These are phyloP conservation scores for Neofusicoccum cordaticola DNA, from an alignment of 2,329 filamentous ascomycete species.

Conservation along the genomic window DNA sequence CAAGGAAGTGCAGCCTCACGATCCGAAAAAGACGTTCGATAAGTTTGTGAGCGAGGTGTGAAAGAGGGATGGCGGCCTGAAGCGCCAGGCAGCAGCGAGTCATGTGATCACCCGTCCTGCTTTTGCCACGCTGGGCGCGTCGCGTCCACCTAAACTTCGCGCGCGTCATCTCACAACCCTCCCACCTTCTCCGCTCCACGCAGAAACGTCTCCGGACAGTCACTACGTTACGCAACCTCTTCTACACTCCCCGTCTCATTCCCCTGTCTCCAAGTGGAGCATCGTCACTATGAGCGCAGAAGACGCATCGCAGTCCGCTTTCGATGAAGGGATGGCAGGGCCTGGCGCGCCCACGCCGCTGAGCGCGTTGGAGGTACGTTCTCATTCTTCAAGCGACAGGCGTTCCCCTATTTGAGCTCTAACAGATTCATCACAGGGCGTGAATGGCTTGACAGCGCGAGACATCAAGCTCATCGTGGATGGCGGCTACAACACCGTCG, in stretches of 20 bases:
- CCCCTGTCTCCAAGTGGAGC: neutral
- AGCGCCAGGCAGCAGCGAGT: neutral
- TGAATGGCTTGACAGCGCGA: constrained; percentile 85
- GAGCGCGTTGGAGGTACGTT: constrained; percentile 73
- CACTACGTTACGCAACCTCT: neutral
- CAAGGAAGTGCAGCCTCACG: too few species aligned
- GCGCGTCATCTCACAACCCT: neutral
- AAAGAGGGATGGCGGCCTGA: neutral
- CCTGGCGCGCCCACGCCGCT: constrained; percentile 94
- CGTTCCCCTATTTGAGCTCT: neutral
- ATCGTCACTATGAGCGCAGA: constrained; percentile 47
- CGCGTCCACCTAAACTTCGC: neutral
- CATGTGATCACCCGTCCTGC: constrained; percentile 2
- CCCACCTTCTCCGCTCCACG: neutral
- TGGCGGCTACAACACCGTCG: constrained; percentile 91
- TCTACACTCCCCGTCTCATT: neutral
- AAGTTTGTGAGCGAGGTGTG: too few species aligned
- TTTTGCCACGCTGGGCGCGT: constrained; percentile 5
- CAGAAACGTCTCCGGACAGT: neutral
- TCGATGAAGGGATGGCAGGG: constrained; percentile 73
- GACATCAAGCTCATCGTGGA: constrained; percentile 93
- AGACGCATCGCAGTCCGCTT: constrained; percentile 59
- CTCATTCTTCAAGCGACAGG: neutral
- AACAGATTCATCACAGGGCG: constrained; percentile 57
- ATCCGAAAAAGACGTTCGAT: too few species aligned